Base-by-base conservation (phyloP, 331 rosid genomes). In the Quercus tomentella region DNA sequence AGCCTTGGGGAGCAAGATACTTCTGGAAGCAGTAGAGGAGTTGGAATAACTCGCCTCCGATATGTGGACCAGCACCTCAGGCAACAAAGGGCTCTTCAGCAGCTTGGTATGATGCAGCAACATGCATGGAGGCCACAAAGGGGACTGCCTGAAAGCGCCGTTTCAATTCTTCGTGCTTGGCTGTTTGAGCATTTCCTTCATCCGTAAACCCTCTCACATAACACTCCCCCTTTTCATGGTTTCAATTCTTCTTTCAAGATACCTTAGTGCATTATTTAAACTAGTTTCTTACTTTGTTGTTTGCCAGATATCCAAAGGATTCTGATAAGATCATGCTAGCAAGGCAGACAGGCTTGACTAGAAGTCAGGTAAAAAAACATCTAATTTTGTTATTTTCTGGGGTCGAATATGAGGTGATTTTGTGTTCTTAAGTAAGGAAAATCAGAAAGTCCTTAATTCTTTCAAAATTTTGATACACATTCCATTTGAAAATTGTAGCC, bases 241-340 rank as follows among this genome's bases (percentile, higher is more conserved):
- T 72, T 37, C 16, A 15, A 43, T 22, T 30, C 23, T 77, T 21
- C 37, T 66, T 45, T 57, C 73, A 76, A 54, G 56, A 30, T 26
- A 45, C 37, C 28, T 57, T 37, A 31, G 52, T 33, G 35, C 62
- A 23, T 69, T 63, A 66, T 54, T 70, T 56, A 63, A 43, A 77
- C 54, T 73, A 70, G 73, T 49, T 35, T 77, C 21, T 56, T 16
- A 16, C 30, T 30, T 80, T 66, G 20, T 82, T 67, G 49, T 82
- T 77, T 77, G 51, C 41, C 87, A 92, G 94, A 80, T 92, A 92
- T 51, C 97, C 97, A 5, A 92, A 92, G 86, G 97, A 92, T 79
- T 92, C 97, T 73, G 97, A 92, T 68, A 92, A 92, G 92, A 91
- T 81, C 84, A 88, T 89, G 96, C 91, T 92, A 62, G 97, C 97